phyloP scores from a whole-genome alignment of 192 early-diverging fungal species.

The Coemansia sp. region DNA sequence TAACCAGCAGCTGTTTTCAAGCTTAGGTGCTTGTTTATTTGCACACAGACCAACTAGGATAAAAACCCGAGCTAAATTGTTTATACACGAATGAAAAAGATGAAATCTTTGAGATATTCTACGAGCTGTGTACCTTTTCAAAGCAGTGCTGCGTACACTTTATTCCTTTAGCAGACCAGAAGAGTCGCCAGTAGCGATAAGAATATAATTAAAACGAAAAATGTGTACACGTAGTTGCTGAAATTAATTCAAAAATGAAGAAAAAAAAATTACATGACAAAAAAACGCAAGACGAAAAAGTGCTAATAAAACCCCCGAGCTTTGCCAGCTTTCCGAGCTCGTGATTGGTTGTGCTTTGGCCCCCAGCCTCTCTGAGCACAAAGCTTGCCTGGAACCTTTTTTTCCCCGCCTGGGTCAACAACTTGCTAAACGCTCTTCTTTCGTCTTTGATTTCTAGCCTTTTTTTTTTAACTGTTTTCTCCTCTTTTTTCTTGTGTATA shows the following conservation, averaged over 20 bases:
- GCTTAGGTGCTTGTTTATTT: not conserved
- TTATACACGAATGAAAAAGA: not conserved
- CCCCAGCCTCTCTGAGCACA: not conserved
- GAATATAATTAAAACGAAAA: too few relatives aligned
- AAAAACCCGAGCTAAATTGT: not conserved
- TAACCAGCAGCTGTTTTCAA: too few relatives aligned
- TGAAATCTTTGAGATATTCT: not conserved
- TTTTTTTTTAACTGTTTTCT: constrained; percentile 5
- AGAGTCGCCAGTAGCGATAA: too few relatives aligned
- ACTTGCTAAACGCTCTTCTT: not conserved
- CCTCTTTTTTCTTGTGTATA: not conserved
- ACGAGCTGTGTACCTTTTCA: not conserved
- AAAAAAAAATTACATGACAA: too few relatives aligned
- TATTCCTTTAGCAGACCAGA: too few relatives aligned
- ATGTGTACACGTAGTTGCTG: too few relatives aligned
- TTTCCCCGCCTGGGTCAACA: not conserved
- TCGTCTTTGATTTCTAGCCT: constrained; percentile 1
- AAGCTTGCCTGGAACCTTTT: not conserved
- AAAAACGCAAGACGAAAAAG: too few relatives aligned
- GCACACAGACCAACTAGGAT: not conserved
- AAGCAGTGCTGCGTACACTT: not conserved
- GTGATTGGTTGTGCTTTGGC: too few relatives aligned
- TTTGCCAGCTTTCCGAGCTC: too few relatives aligned
- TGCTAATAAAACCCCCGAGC: too few relatives aligned
- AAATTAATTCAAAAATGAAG: too few relatives aligned